Percentiles rank a stretch among this genome's conserved stretches.
These are phyloP conservation scores for Echites panduratus DNA, from an alignment of 257 asterid species.

Conservation along the genomic window DNA sequence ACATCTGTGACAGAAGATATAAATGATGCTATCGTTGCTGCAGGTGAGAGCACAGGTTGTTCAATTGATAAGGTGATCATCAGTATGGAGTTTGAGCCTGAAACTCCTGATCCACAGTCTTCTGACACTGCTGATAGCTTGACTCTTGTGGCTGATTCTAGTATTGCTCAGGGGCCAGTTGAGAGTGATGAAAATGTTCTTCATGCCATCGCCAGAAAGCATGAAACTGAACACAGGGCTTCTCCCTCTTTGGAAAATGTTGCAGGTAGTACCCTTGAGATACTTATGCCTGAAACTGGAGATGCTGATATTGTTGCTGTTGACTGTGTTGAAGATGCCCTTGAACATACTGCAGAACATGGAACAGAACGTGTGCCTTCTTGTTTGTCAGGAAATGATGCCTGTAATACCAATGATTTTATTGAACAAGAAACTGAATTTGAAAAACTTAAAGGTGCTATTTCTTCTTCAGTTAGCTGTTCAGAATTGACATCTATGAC, in stretches of 20 bases:
- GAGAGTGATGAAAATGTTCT: background rate
- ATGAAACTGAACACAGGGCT: background rate
- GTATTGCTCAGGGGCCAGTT: background rate
- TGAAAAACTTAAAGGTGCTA: background rate
- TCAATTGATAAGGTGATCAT: background rate
- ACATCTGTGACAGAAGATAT: background rate
- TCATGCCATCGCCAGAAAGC: background rate
- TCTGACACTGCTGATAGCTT: background rate
- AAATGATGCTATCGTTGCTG: background rate
- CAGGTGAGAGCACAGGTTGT: background rate
- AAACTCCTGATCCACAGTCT: background rate
- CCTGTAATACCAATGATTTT: background rate
- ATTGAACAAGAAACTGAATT: background rate
- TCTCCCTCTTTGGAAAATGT: background rate
- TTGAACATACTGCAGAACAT: background rate
- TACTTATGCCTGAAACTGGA: slow-evolving; percentile 2
- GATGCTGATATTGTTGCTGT: background rate
- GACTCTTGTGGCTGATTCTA: background rate
- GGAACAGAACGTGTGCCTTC: slow-evolving; percentile 4
- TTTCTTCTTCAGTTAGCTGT: slow-evolving; percentile 5
- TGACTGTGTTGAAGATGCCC: slow-evolving; percentile 3
- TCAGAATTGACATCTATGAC: background rate
- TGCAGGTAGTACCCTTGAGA: background rate
- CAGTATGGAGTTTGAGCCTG: slow-evolving; percentile 5
- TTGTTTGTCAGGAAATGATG: background rate